Percentiles rank a stretch among this genome's conserved stretches.
Conservation (phyloP, 2,329 filamentous ascomycete species). For the Hypomyces perniciosus region DNA sequence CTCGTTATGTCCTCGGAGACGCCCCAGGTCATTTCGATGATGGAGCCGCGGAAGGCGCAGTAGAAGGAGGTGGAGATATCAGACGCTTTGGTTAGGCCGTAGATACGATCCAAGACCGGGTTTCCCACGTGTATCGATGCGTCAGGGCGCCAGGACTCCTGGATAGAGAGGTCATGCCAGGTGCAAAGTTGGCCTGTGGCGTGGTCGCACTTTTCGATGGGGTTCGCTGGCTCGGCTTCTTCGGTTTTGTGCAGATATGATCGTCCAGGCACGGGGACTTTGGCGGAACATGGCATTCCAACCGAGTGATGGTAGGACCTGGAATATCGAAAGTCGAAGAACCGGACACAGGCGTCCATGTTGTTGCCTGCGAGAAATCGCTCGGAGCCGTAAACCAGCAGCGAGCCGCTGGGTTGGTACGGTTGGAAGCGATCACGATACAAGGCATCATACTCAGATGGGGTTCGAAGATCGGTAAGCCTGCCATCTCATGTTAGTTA, state of each 20-base stretch:
- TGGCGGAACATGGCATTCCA: slow-evolving; percentile 38
- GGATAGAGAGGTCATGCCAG: slow-evolving; percentile 42
- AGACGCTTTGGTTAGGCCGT: slow-evolving; percentile 42
- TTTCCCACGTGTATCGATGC: slow-evolving; percentile 40
- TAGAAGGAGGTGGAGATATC: slow-evolving; percentile 44
- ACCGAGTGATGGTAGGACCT: slow-evolving; percentile 44
- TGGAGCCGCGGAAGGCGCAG: slow-evolving; percentile 41
- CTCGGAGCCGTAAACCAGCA: slow-evolving; percentile 45
- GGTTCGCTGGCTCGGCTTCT: slow-evolving; percentile 26
- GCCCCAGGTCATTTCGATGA: slow-evolving; percentile 37
- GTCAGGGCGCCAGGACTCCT: slow-evolving; percentile 44
- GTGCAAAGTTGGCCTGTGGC: slow-evolving; percentile 30
- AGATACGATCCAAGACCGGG: slow-evolving; percentile 30
- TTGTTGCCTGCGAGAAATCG: slow-evolving; percentile 47
- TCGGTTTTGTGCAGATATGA: neutral
- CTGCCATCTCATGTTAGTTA: slow-evolving; percentile 17
- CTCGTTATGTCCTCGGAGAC: slow-evolving; percentile 20
- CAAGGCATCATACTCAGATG: slow-evolving; percentile 39
- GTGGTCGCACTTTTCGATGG: slow-evolving; percentile 32
- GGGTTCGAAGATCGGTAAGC: slow-evolving; percentile 45
- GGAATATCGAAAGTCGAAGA: slow-evolving; percentile 50
- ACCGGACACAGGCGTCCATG: slow-evolving; percentile 36
- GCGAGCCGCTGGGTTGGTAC: slow-evolving; percentile 37
- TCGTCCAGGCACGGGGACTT: neutral
- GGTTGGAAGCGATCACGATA: slow-evolving; percentile 50